A percentile compares a stretch with the other conserved stretches of the same genome.
These are phyloP conservation scores for Diaporthe vexans DNA, from an alignment of 2,329 filamentous ascomycete genomes.

Conservation along the genomic window DNA sequence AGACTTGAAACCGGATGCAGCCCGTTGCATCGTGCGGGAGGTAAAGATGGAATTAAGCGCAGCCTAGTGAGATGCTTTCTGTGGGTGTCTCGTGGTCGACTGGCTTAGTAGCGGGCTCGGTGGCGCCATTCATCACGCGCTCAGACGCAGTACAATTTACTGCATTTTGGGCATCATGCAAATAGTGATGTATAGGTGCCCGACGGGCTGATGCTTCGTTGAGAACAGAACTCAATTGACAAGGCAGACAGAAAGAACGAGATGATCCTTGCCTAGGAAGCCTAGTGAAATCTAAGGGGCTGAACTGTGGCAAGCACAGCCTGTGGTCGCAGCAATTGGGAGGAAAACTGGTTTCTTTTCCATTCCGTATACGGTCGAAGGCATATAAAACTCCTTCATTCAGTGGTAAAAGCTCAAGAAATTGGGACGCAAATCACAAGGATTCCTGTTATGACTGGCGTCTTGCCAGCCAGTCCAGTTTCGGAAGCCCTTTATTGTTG, in stretches of 20 bases:
- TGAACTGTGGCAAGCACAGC: too few species aligned
- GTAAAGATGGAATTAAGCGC: not conserved
- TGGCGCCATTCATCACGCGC: slow-evolving; percentile 14
- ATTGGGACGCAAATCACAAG: not conserved
- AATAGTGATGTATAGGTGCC: not conserved
- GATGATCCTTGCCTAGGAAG: too few species aligned
- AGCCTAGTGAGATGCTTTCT: not conserved
- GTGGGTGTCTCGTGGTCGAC: not conserved
- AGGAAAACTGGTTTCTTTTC: not conserved
- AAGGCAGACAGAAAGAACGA: too few species aligned
- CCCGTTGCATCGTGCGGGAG: not conserved
- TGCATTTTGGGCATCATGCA: not conserved
- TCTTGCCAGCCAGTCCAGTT: not conserved
- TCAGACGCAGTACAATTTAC: not conserved
- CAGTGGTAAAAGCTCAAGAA: too few species aligned
- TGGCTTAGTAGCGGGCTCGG: not conserved
- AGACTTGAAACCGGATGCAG: slow-evolving; percentile 48
- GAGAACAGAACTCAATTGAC: too few species aligned
- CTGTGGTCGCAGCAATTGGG: too few species aligned
- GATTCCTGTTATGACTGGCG: not conserved
- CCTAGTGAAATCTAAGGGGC: too few species aligned
- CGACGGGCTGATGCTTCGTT: not conserved
- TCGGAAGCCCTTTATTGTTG: not conserved
- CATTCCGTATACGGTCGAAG: too few species aligned
- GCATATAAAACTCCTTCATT: too few species aligned